Evolutionary conservation across 1,139 yeast species (phyloP).

Genomic region (Arxiozyma slooffiae): DNA sequence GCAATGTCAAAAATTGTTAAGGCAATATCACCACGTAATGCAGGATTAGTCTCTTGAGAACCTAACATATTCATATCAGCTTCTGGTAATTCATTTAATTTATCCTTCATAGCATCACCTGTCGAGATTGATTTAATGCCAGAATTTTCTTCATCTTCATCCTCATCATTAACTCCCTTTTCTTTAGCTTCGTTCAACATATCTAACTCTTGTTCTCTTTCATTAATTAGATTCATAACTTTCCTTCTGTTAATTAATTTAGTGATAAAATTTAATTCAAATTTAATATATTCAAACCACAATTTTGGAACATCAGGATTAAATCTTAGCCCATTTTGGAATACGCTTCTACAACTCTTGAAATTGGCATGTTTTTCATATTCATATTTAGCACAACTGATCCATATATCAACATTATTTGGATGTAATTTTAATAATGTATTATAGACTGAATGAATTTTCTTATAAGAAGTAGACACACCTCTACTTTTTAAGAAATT

Average conservation of each 20-base stretch:
- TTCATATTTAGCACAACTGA: conserved; percentile 90
- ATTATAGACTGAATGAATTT: conserved; percentile 73
- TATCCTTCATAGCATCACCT: conserved; percentile 48
- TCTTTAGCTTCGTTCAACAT: conserved; percentile 34
- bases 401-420: conserved; percentile 84
- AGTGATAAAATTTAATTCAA: conserved; percentile 78
- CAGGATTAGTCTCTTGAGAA: conserved; percentile 78
- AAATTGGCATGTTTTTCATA: conserved; percentile 82
- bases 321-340: conserved; percentile 78
- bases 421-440: conserved; percentile 80
- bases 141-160: conserved; percentile 32
- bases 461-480: conserved; percentile 61
- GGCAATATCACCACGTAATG: conserved; percentile 81
- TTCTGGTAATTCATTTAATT: conserved; percentile 68
- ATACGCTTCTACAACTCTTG: conserved; percentile 74
- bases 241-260: conserved; percentile 76
- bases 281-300: conserved; percentile 81
- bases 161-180: conserved; percentile 8
- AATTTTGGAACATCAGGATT: conserved; percentile 63
- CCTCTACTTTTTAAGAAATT: conserved; percentile 50
- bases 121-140: conserved; percentile 39
- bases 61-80: conserved; percentile 83
- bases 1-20: conserved; percentile 72
- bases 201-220: conserved; percentile 47
- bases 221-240: conserved; percentile 67